Conservation (phyloP, 139 green algal species). For the Pseudopediastrum boryanum region DNA sequence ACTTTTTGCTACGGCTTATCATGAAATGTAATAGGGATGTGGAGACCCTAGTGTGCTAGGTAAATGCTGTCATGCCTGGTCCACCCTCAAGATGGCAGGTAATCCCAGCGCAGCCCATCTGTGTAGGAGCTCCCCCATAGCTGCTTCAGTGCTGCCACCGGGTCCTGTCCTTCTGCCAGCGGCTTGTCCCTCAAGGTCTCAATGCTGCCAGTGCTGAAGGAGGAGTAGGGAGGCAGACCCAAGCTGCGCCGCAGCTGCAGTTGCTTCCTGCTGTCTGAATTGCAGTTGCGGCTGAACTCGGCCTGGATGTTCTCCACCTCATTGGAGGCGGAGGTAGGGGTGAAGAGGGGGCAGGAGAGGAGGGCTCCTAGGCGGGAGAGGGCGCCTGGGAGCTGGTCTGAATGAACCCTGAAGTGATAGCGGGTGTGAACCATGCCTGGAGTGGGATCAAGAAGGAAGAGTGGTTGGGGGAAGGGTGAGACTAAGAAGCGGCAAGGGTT, state of each 20-base stretch:
- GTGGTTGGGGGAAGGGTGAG: no score
- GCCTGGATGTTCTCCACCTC: slow-evolving; percentile 53
- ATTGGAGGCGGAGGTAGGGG: slow-evolving; percentile 30
- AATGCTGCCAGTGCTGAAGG: slow-evolving; percentile 50
- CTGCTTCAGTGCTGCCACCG: slow-evolving; percentile 31
- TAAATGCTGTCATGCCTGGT: no score
- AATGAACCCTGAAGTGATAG: slow-evolving; percentile 57
- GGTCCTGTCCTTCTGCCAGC: slow-evolving; percentile 21
- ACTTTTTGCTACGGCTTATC: no score
- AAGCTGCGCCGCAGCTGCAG: slow-evolving; percentile 50
- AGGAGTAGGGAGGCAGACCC: slow-evolving; percentile 26
- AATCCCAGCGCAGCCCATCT: no score
- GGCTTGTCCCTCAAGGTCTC: slow-evolving; percentile 50
- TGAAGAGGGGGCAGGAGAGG: slow-evolving; percentile 47
- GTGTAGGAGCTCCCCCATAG: slow-evolving; percentile 45
- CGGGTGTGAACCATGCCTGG: slow-evolving; percentile 63
- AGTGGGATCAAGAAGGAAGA: background rate
- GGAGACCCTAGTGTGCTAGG: no score
- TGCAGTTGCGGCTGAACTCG: slow-evolving; percentile 53
- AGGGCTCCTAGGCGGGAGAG: slow-evolving; percentile 49
- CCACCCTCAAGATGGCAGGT: no score
- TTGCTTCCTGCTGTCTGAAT: slow-evolving; percentile 54
- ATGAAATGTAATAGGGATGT: no score
- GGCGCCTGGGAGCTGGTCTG: slow-evolving; percentile 40
- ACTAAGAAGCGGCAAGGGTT: no score